Evolutionary conservation across 2,329 filamentous ascomycete genomes (phyloP).

Genomic region (Alternaria sp.): DNA sequence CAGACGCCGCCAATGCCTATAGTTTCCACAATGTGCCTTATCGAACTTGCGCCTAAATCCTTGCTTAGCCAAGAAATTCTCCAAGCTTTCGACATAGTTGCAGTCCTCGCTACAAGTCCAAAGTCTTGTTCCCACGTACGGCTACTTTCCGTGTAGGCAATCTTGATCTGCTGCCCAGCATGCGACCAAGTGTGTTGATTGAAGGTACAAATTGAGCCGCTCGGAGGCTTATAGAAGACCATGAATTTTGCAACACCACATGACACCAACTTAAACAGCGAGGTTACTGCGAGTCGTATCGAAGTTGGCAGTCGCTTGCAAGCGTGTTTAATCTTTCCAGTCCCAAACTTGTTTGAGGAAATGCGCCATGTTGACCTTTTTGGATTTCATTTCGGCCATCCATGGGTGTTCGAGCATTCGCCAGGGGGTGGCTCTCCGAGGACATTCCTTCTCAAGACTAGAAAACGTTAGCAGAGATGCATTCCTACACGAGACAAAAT

Average conservation of each 20-base stretch:
- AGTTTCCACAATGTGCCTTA: neutral
- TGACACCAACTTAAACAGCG: neutral
- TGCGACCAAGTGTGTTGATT: constrained; percentile 34
- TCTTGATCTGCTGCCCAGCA: constrained; percentile 47
- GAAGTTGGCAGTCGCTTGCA: constrained; percentile 6
- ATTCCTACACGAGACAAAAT: neutral
- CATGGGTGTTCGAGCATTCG: constrained; percentile 99
- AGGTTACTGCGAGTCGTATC: neutral
- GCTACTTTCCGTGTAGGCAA: neutral
- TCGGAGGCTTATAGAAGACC: constrained; percentile 28
- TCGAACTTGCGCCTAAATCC: constrained; percentile 5
- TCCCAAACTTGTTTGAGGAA: constrained; percentile 97
- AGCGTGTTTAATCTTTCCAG: constrained; percentile 73
- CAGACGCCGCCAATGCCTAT: constrained; percentile 45
- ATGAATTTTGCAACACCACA: constrained; percentile 21
- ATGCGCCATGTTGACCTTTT: constrained; percentile 96
- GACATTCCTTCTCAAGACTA: constrained; percentile 92
- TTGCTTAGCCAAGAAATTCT: constrained; percentile 11
- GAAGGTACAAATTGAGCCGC: constrained; percentile 15
- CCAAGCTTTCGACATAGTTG: constrained; percentile 1
- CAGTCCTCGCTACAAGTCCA: constrained; percentile 22
- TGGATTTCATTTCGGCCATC: constrained; percentile 95
- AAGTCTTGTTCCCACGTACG: neutral
- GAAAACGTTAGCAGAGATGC: constrained; percentile 34
- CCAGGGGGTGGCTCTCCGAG: constrained; percentile 90